Conservation (phyloP, 768 basidiomycete genomes). For the Sarcodon sp. region DNA sequence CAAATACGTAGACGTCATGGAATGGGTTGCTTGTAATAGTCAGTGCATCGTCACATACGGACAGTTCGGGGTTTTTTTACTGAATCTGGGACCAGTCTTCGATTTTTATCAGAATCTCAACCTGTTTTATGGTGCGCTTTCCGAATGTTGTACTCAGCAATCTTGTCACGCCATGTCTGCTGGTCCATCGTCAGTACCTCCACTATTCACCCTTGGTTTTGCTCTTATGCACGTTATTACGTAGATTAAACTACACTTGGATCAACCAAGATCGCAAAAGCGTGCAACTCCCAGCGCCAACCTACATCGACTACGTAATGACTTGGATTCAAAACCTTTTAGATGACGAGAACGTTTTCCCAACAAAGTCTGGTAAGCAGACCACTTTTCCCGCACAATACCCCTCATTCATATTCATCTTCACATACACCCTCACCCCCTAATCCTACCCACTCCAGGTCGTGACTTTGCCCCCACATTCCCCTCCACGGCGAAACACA, state of each 20-base stretch:
- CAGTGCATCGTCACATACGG: slow-evolving; percentile 17
- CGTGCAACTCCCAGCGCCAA: slow-evolving; percentile 81
- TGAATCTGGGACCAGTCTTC: slow-evolving; percentile 45
- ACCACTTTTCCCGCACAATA: neutral
- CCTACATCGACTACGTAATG: slow-evolving; percentile 97
- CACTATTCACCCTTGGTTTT: no score
- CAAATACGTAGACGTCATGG: slow-evolving; percentile 91
- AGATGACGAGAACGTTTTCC: slow-evolving; percentile 91
- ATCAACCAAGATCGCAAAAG: slow-evolving; percentile 85
- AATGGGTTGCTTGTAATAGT: slow-evolving; percentile 97
- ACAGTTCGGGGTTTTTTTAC: neutral
- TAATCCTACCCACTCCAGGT: slow-evolving; percentile 29
- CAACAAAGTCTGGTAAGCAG: slow-evolving; percentile 80
- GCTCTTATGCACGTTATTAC: no score
- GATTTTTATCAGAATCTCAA: slow-evolving; percentile 98
- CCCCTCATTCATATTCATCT: neutral
- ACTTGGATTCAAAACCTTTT: slow-evolving; percentile 91
- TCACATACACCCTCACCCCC: neutral
- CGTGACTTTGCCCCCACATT: slow-evolving; percentile 82
- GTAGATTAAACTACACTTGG: slow-evolving; percentile 89
- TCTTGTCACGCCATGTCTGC: slow-evolving; percentile 90
- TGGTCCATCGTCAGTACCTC: slow-evolving; percentile 54
- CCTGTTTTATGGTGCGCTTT: slow-evolving; percentile 89
- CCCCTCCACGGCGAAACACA: slow-evolving; percentile 82
- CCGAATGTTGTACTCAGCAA: slow-evolving; percentile 86